Evolutionary conservation across 2,329 filamentous ascomycete genomes (phyloP).

Genomic region (Fusarium abutilonis): DNA sequence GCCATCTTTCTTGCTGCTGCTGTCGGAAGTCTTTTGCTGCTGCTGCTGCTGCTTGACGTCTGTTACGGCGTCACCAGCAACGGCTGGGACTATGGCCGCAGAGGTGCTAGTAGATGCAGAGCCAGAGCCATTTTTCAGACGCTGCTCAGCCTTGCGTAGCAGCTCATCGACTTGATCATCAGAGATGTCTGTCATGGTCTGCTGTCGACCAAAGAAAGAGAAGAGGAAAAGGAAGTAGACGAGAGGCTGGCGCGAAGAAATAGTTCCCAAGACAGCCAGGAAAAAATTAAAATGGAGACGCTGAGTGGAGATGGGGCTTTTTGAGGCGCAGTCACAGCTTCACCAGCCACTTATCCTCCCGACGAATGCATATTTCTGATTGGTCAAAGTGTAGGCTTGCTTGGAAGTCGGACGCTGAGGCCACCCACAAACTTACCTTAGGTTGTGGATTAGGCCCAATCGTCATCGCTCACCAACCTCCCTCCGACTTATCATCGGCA

Average conservation of each 20-base stretch:
- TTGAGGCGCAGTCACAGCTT: background rate
- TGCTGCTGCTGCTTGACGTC: conserved; percentile 28
- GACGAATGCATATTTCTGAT: no score
- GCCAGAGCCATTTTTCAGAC: conserved; percentile 44
- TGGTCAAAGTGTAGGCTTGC: background rate
- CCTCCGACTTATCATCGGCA: conserved; percentile 13
- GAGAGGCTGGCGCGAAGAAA: conserved; percentile 36
- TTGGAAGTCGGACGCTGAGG: no score
- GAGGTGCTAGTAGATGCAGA: conserved; percentile 25
- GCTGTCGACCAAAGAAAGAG: conserved; percentile 37
- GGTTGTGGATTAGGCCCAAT: conserved; percentile 33
- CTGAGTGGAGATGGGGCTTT: background rate
- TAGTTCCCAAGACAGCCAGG: conserved; percentile 25
- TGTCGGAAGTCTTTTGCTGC: conserved; percentile 32
- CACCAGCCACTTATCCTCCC: conserved; percentile 6
- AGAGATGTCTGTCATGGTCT: conserved; percentile 46
- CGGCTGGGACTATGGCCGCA: conserved; percentile 28
- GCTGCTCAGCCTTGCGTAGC: conserved; percentile 48
- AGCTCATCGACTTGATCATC: conserved; percentile 48
- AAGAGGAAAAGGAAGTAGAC: conserved; percentile 14
- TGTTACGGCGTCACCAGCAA: conserved; percentile 26
- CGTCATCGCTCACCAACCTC: conserved; percentile 30
- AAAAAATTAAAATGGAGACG: conserved; percentile 30
- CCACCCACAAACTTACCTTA: background rate
- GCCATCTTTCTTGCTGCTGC: conserved; percentile 40